phyloP scores from a whole-genome alignment of 768 basidiomycete species.

The Coprinopsis cinerea region DNA sequence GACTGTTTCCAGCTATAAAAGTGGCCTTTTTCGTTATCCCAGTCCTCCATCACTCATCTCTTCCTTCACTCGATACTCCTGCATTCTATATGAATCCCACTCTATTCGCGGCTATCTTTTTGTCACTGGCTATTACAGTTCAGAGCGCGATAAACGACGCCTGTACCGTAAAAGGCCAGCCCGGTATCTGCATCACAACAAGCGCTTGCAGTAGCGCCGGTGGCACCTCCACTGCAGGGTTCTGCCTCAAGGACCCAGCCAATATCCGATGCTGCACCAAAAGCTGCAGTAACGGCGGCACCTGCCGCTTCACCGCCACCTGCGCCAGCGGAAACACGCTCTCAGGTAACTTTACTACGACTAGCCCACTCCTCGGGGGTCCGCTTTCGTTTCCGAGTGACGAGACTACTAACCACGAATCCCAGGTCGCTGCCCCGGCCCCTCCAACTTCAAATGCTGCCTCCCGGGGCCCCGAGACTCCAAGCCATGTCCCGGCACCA shows the following conservation, averaged over 20 bases:
- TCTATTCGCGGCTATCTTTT: no score
- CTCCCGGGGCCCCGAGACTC: constrained; percentile 14
- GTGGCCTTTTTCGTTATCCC: no score
- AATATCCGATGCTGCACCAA: constrained; percentile 24
- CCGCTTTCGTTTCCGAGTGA: background rate
- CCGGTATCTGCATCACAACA: constrained; percentile 22
- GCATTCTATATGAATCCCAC: no score
- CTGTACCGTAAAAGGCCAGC: constrained; percentile 19
- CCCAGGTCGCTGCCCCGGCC: constrained; percentile 28
- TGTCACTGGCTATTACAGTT: no score
- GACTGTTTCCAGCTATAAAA: no score
- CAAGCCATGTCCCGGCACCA: no score
- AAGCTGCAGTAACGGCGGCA: constrained; percentile 20
- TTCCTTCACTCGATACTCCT: no score
- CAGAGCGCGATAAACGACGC: constrained; percentile 18
- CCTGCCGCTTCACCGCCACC: constrained; percentile 19
- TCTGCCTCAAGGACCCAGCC: constrained; percentile 22
- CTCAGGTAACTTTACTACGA: constrained; percentile 16
- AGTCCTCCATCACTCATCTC: no score
- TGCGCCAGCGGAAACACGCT: constrained; percentile 19
- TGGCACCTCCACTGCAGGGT: constrained; percentile 19
- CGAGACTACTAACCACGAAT: background rate
- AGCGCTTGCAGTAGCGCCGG: constrained; percentile 18
- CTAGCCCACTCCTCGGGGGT: background rate
- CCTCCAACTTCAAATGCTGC: constrained; percentile 22